Conservation (phyloP, 768 basidiomycete genomes). For the Fomitopsis serialis region DNA sequence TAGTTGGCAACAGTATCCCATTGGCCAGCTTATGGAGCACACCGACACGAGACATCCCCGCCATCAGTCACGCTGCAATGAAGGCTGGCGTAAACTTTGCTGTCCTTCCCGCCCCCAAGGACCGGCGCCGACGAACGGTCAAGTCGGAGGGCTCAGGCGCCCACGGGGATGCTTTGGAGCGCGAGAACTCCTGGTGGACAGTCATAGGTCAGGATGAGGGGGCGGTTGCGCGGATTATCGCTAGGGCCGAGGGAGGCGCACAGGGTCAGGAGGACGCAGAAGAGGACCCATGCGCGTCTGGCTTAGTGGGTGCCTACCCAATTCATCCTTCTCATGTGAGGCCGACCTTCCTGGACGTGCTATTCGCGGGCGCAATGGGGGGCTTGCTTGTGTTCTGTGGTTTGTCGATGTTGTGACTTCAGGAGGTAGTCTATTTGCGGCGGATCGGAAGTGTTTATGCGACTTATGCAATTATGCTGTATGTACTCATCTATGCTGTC, state of each 20-base stretch:
- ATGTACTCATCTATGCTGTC: constrained; percentile 5
- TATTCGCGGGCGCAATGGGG: constrained; percentile 16
- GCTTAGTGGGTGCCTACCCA: constrained; percentile 11
- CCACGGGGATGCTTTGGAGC: constrained; percentile 3
- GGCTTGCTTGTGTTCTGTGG: constrained; percentile 14
- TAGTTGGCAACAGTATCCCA: constrained; percentile 18
- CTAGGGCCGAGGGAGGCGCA: constrained; percentile 17
- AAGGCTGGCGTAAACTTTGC: constrained; percentile 24
- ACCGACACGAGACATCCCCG: constrained; percentile 20
- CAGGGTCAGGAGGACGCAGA: constrained; percentile 6
- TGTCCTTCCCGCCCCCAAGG: constrained; percentile 15
- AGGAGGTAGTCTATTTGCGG: not conserved
- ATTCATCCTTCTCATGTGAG: constrained; percentile 7
- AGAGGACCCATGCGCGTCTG: constrained; percentile 6
- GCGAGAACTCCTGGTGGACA: constrained; percentile 28
- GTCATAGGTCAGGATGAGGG: constrained; percentile 25
- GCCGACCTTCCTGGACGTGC: constrained; percentile 13
- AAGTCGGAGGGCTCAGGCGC: constrained; percentile 9
- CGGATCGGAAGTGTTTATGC: not conserved
- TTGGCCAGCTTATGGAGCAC: constrained; percentile 27
- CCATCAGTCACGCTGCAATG: constrained; percentile 22
- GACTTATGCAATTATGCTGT: constrained; percentile 1
- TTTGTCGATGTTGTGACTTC: constrained; percentile 1
- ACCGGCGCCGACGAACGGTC: constrained; percentile 4
- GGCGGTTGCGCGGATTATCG: constrained; percentile 23